Evolutionary conservation across 78 protist genomes (phyloP), one percentile per base, ranked within the genome.

Genomic region (Dictyostelium citrinum): DNA sequence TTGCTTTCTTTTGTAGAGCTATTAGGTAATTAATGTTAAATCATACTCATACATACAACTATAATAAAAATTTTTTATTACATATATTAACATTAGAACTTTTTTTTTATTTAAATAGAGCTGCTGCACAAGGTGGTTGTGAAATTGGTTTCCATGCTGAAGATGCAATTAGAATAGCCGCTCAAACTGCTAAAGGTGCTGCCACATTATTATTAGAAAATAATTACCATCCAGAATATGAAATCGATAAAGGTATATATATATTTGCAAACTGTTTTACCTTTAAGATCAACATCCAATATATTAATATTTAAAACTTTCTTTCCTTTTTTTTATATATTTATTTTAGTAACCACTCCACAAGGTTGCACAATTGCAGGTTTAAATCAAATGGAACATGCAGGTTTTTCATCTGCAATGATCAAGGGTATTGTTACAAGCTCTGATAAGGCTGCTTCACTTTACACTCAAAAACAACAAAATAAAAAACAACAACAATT

Each of bases 131-230:
- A 71, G 95, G 95, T 58, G 95, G 95, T 20, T 82, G 85, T 55
- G 95, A 91, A 58, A 91, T 91, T 67, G 95, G 95, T 5, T 91
- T 91, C 58, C 91, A 91, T 41, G 84, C 91, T 31, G 91, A 91
- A 31, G 85, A 91, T 27, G 95, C 95, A 76, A 91, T 91, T 64
- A 72, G 67, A 39, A 76, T 91, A 16, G 95, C 95, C 0, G 95
- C 95, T 4, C 95, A 91, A 77, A 91, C 95, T 31, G 95, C 95
- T 5, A 91, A 91, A 80, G 95, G 95, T 49, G 95, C 95, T 20
- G 95, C 95, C 17, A 80, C 84, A 3, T 43, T 91, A 5, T 51
- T 82, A 37, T 51, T 91, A 22, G 85, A 83, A 31, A 86, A 86
- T 45, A 27, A 45, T n/a, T 39, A 35, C 22, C 95, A 91, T 27